A percentile compares a stretch with the other conserved stretches of the same genome.
These are phyloP conservation scores for Neotropicomus parvogracilis DNA, from an alignment of 1,284 basidiomycete species.

Conservation along the genomic window DNA sequence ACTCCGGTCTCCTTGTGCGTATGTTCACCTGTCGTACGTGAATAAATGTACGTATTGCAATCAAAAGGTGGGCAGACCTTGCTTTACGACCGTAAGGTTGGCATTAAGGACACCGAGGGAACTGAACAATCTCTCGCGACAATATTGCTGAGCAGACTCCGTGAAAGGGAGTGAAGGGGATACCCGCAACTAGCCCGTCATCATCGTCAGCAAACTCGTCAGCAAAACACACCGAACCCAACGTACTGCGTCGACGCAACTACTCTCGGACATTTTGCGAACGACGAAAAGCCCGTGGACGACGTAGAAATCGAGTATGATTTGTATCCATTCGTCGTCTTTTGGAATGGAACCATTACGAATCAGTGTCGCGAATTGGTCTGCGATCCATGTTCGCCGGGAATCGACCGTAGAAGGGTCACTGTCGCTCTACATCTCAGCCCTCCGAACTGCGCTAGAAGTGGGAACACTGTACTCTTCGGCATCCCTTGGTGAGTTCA, in stretches of 20 bases:
- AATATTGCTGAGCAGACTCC: constrained; percentile 63
- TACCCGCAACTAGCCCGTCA: constrained; percentile 44
- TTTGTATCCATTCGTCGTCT: constrained; percentile 72
- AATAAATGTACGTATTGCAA: background rate
- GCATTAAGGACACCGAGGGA: constrained; percentile 75
- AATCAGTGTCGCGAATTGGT: constrained; percentile 79
- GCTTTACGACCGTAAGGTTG: constrained; percentile 51
- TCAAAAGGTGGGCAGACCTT: constrained; percentile 34
- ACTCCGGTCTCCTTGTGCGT: constrained; percentile 55
- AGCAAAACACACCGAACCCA: background rate
- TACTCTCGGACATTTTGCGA: constrained; percentile 73
- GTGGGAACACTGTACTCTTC: constrained; percentile 36
- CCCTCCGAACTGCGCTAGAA: background rate
- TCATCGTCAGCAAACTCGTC: constrained; percentile 2
- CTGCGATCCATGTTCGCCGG: constrained; percentile 77
- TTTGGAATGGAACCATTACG: constrained; percentile 82
- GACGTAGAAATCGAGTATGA: constrained; percentile 77
- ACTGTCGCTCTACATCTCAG: constrained; percentile 36
- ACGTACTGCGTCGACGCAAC: constrained; percentile 58
- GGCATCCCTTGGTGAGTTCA: constrained; percentile 47
- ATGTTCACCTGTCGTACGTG: constrained; percentile 39
- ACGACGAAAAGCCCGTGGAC: constrained; percentile 82
- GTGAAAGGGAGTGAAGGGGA: constrained; percentile 70
- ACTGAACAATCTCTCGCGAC: constrained; percentile 68
- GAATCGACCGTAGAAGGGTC: constrained; percentile 48